Evolutionary conservation across 495 filamentous ascomycete species (phyloP).

Genomic region (Penicillium desertorum): DNA sequence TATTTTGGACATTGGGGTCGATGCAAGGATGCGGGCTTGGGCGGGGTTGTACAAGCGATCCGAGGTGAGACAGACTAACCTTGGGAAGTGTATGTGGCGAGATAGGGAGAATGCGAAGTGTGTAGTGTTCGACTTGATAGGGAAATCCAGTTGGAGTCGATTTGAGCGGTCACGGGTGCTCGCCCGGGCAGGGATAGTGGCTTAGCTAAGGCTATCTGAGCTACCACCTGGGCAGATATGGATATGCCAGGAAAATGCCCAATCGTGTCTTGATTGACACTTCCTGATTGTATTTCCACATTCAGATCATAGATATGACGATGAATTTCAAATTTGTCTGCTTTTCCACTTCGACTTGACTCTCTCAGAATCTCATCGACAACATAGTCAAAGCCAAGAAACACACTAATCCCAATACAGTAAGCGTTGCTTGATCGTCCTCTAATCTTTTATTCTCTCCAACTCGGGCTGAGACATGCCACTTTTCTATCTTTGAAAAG

Average conservation of each 20-base stretch:
- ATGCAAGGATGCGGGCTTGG: neutral
- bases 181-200: neutral
- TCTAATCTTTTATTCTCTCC: neutral
- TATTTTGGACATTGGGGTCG: constrained; percentile 1
- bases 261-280: neutral
- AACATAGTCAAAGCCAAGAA: constrained; percentile 6
- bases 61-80: constrained; percentile 6
- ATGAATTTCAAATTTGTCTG: neutral
- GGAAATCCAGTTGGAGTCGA: neutral
- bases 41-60: neutral
- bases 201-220: neutral
- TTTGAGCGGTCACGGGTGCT: neutral
- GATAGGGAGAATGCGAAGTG: neutral
- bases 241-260: neutral
- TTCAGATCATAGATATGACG: neutral
- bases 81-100: neutral
- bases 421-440: constrained; percentile 20
- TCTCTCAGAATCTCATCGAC: neutral
- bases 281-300: neutral
- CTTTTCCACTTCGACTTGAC: neutral
- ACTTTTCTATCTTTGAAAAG: constrained; percentile 2
- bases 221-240: neutral
- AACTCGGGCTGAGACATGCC: constrained; percentile 15
- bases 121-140: too few relatives aligned
- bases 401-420: constrained; percentile 13